Base-by-base conservation (phyloP, 2,329 filamentous ascomycete genomes). In the Ophiostoma sp. region DNA sequence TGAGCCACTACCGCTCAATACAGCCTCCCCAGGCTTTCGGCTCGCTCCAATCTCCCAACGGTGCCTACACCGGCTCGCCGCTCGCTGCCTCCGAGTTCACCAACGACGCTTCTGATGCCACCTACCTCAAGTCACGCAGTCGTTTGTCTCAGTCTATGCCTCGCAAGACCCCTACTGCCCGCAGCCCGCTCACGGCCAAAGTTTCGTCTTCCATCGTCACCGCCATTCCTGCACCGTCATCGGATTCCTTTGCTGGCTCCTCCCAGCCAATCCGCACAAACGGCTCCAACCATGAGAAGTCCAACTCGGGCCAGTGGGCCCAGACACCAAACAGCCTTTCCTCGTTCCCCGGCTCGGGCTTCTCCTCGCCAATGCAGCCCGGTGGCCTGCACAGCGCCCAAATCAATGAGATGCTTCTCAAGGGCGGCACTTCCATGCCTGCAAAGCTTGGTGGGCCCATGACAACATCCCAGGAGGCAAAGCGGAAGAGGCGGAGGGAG, bases 361-460 rank as follows among this genome's bases (percentile, higher is more conserved):
- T 96, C 73, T 90, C 91, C 6, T 97, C 94, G 0, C 94, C 94
- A 3, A 84, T 90, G 75, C 85, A 87, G 73, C 83, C 84, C 27
- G 68, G 69, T 5, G 84, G 85, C 40, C 82, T 91, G 76, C 84
- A 86, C 72, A 89, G 88, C 73, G 85, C 89, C 18, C 91, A 93
- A 72, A 96, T 97, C 74, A 91, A 90, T 18, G 93, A 97, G 75
- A 90, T 97, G 66, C 85, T 99, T 76, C 89, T 93, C 76, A 92
- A 91, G 76, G 93, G 92, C 70, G 90, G 91, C 74, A 90, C 91
- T 47, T 97, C 94, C 0, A 89, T 98, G 81, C 94, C 94, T 1
- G 85, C 92, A 45, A 97, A 97, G 80, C 88, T 97, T 66, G 85
- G 84, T 67, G 77, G 77, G 47, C 75, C 80, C 16, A 77, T 76